phyloP scores from a whole-genome alignment of 805 yeast species.

The Metschnikowia sp. region DNA sequence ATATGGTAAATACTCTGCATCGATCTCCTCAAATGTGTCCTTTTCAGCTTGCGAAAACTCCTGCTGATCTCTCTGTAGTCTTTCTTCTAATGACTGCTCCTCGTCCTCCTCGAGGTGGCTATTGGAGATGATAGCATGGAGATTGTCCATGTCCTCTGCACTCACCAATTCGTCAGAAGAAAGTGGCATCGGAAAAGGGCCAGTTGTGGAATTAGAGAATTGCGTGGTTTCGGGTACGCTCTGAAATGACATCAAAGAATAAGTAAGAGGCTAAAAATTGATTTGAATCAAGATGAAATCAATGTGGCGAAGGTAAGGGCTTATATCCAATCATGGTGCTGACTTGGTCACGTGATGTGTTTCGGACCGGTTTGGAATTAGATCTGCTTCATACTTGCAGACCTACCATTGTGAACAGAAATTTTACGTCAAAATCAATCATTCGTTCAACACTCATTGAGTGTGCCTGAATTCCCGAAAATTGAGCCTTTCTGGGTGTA shows the following conservation, averaged over 20 bases:
- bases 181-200: slow-evolving; percentile 9
- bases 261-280: too few relatives aligned
- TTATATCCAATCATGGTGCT: too few relatives aligned
- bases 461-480: too few relatives aligned
- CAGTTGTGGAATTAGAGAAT: background rate
- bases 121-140: slow-evolving; percentile 23
- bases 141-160: slow-evolving; percentile 25
- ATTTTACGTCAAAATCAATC: too few relatives aligned
- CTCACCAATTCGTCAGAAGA: slow-evolving; percentile 32
- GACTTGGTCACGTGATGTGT: too few relatives aligned
- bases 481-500: too few relatives aligned
- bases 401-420: too few relatives aligned
- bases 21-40: background rate
- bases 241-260: background rate
- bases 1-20: slow-evolving; percentile 7
- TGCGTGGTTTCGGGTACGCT: background rate
- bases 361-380: too few relatives aligned
- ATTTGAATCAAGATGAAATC: too few relatives aligned
- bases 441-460: too few relatives aligned
- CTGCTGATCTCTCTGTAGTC: slow-evolving; percentile 1
- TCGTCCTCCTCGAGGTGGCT: slow-evolving; percentile 20
- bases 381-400: too few relatives aligned
- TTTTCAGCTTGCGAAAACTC: background rate
- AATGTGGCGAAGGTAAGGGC: too few relatives aligned
- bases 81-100: slow-evolving; percentile 1